These are phyloP conservation scores for Cystobasidium onofrii DNA, from an alignment of 768 basidiomycete species.

Conservation along the genomic window DNA sequence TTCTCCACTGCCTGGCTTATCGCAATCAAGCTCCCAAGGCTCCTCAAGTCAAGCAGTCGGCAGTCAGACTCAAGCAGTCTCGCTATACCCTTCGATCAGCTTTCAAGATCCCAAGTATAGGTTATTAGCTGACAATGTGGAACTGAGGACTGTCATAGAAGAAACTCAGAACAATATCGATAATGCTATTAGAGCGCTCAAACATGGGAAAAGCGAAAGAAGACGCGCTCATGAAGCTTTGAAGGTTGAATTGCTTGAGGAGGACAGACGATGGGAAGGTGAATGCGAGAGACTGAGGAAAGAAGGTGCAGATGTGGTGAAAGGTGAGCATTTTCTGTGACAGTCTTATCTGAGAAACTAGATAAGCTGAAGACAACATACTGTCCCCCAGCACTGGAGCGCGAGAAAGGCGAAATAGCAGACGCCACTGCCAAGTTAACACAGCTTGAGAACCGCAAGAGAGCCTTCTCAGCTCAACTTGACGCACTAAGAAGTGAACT, in stretches of 20 bases:
- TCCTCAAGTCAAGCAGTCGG: neutral
- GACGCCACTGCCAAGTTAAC: slow-evolving; percentile 15
- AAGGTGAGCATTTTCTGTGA: neutral
- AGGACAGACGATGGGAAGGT: slow-evolving; percentile 25
- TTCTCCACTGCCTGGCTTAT: neutral
- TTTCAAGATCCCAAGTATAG: slow-evolving; percentile 26
- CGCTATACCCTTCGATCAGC: neutral
- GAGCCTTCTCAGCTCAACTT: slow-evolving; percentile 21
- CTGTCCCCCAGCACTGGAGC: slow-evolving; percentile 7
- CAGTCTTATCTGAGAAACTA: too few species aligned
- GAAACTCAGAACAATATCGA: slow-evolving; percentile 11
- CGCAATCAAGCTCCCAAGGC: neutral
- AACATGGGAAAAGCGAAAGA: slow-evolving; percentile 30
- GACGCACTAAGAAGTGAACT: slow-evolving; percentile 22
- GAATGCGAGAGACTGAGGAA: slow-evolving; percentile 26
- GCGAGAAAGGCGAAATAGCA: slow-evolving; percentile 21
- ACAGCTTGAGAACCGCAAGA: slow-evolving; percentile 23
- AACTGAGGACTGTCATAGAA: slow-evolving; percentile 10
- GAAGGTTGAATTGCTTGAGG: slow-evolving; percentile 32
- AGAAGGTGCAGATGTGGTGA: slow-evolving; percentile 18
- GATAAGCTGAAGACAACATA: neutral
- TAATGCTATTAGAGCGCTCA: slow-evolving; percentile 9
- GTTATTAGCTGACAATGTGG: slow-evolving; percentile 10
- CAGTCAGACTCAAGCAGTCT: neutral
- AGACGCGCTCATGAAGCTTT: slow-evolving; percentile 16